phyloP scores from a whole-genome alignment of 805 yeast species.

The Saccharomycopsis schoenii region DNA sequence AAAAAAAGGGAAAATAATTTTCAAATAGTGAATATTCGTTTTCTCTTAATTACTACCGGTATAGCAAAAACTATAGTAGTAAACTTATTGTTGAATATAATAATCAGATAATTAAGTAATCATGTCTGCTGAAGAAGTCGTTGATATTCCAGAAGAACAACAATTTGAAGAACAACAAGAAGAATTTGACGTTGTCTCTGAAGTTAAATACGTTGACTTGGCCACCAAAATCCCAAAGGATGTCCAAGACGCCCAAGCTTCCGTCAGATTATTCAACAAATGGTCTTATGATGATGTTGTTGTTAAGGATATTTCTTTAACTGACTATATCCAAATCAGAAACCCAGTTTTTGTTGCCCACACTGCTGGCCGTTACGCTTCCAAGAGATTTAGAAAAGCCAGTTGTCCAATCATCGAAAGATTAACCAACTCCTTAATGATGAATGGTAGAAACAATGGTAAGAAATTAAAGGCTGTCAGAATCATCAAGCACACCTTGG shows the following conservation, averaged over 20 bases:
- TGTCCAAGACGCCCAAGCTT: constrained; percentile 90
- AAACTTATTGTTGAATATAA: not conserved
- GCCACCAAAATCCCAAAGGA: constrained; percentile 97
- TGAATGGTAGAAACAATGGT: constrained; percentile 99
- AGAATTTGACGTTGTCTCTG: constrained; percentile 65
- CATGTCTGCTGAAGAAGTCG: constrained; percentile 76
- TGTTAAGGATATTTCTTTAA: constrained; percentile 94
- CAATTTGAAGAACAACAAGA: constrained; percentile 44
- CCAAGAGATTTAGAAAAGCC: constrained; percentile 99
- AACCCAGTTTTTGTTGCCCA: constrained; percentile 96
- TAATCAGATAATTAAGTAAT: constrained; percentile 24
- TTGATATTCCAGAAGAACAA: constrained; percentile 35
- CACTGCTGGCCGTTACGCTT: constrained; percentile 99
- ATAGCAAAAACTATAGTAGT: not conserved
- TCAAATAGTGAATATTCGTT: not conserved
- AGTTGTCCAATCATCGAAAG: constrained; percentile 99
- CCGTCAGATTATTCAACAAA: constrained; percentile 98
- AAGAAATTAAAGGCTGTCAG: constrained; percentile 99
- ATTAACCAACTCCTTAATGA: constrained; percentile 98
- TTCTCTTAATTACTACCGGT: not conserved
- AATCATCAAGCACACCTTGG: constrained; percentile 98
- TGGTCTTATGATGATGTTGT: constrained; percentile 98
- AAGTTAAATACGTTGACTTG: constrained; percentile 72
- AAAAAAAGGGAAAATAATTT: not conserved
- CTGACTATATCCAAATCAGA: constrained; percentile 97